A percentile compares a stretch with the other conserved stretches of the same genome.
Evolutionary conservation across 257 asterid genomes (phyloP).

Genomic region (Solanum arcanum): DNA sequence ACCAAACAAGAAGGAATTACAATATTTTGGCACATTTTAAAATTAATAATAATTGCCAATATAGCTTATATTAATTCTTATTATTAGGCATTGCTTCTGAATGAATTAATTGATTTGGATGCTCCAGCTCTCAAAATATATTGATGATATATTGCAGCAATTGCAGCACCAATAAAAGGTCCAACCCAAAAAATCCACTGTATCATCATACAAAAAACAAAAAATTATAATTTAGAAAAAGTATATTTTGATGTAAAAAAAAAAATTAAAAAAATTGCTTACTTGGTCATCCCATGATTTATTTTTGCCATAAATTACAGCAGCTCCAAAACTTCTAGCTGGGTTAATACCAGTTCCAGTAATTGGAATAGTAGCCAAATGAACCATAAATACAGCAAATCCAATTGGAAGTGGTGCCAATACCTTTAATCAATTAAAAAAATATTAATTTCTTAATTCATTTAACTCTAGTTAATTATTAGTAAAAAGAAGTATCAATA

Average conservation of each 20-base stretch:
- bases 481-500: background rate
- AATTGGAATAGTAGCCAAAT: constrained; percentile 59
- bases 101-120: constrained; percentile 58
- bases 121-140: constrained; percentile 61
- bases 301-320: constrained; percentile 52
- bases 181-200: constrained; percentile 92
- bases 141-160: constrained; percentile 66
- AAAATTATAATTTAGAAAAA: background rate
- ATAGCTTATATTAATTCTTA: background rate
- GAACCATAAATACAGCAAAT: constrained; percentile 69
- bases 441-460: background rate
- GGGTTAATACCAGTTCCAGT: constrained; percentile 74
- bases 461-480: background rate
- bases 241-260: background rate
- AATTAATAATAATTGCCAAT: background rate
- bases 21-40: background rate
- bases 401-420: constrained; percentile 80
- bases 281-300: constrained; percentile 67
- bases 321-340: constrained; percentile 66
- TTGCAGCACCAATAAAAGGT: constrained; percentile 77
- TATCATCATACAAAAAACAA: background rate
- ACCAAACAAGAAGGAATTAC: background rate
- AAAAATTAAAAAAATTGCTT: background rate
- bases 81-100: constrained; percentile 27
- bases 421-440: constrained; percentile 21